phyloP scores from a whole-genome alignment of 106 monocot species.

The Allium sativum region DNA sequence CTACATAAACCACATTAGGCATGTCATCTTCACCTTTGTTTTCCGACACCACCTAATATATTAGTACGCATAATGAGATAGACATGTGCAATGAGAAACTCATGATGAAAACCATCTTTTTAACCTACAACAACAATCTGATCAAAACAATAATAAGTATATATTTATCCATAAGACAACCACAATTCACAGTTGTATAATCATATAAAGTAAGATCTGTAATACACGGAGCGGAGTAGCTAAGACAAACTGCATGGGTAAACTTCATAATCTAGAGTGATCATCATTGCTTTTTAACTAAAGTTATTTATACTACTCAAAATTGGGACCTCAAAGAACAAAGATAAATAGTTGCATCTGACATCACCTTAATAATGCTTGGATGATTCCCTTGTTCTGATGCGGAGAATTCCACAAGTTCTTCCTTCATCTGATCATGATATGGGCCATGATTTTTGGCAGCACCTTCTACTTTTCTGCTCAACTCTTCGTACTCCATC shows the following conservation, averaged over 20 bases:
- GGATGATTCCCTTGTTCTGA: slow-evolving; percentile 23
- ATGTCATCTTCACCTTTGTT: slow-evolving; percentile 24
- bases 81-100: slow-evolving; percentile 33
- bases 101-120: slow-evolving; percentile 42
- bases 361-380: slow-evolving; percentile 26
- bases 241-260: slow-evolving; percentile 40
- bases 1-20: slow-evolving; percentile 42
- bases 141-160: not conserved
- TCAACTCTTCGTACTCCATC: slow-evolving; percentile 20
- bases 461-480: slow-evolving; percentile 13
- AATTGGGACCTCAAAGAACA: not conserved
- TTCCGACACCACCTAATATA: slow-evolving; percentile 27
- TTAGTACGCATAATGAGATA: not conserved
- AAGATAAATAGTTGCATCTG: not conserved
- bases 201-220: too few relatives aligned
- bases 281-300: too few relatives aligned
- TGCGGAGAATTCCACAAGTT: slow-evolving; percentile 12
- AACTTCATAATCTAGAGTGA: too few relatives aligned
- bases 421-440: not conserved
- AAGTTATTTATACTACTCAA: too few relatives aligned
- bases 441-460: not conserved
- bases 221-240: not conserved
- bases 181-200: too few relatives aligned
- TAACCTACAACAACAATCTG: slow-evolving; percentile 55
- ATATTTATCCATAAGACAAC: not conserved